phyloP scores from a whole-genome alignment of 148 eudicot species.

The Camellia granthamiana region DNA sequence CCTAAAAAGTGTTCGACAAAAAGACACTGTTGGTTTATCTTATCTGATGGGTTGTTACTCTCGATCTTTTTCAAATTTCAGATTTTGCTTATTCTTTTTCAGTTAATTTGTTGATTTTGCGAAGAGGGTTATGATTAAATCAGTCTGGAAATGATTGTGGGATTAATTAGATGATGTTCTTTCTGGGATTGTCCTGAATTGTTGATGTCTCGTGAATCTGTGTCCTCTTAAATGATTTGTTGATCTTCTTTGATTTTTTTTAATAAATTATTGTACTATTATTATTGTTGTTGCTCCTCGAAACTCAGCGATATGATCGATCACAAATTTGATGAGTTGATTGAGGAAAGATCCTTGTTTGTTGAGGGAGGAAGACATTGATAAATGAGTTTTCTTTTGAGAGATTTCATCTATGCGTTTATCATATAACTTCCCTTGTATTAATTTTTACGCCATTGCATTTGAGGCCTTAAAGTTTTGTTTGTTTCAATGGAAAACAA shows the following conservation, averaged over 20 bases:
- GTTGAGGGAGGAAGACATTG: too few species aligned
- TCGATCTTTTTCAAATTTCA: slow-evolving; percentile 12
- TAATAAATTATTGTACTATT: not conserved
- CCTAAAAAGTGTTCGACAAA: not conserved
- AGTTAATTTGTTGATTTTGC: not conserved
- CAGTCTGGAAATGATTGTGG: slow-evolving; percentile 2
- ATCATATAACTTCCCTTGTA: too few species aligned
- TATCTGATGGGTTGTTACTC: not conserved
- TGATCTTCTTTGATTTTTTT: not conserved
- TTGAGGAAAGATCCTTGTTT: too few species aligned
- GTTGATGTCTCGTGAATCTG: slow-evolving; percentile 4
- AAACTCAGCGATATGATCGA: not conserved
- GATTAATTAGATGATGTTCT: not conserved
- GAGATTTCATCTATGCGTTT: too few species aligned
- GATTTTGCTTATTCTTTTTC: slow-evolving; percentile 11
- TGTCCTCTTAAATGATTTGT: not conserved
- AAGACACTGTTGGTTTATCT: not conserved
- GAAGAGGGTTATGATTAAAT: not conserved
- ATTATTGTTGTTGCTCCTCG: not conserved
- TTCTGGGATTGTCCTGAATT: slow-evolving; percentile 4
- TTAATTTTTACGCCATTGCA: too few species aligned
- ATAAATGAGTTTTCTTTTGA: too few species aligned
- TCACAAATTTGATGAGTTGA: too few species aligned
- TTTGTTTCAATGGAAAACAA: not conserved
- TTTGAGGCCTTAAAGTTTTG: not conserved